phyloP scores from a whole-genome alignment of 2,329 filamentous ascomycete genomes.

The Fusarium sp. region DNA sequence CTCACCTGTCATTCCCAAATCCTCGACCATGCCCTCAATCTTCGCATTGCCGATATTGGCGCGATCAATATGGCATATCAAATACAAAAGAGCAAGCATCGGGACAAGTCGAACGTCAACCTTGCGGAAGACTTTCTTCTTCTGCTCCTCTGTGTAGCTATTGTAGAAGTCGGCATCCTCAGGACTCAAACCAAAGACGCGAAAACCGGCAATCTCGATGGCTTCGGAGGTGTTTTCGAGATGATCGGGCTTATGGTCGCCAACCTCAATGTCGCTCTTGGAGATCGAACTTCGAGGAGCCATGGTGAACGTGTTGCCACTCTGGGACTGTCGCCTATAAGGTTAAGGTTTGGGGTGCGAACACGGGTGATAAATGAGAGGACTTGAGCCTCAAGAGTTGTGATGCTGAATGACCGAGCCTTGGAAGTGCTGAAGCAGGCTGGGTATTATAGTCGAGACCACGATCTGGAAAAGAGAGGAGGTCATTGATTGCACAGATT shows the following conservation, averaged over 20 bases:
- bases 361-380: no score
- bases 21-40: conserved; percentile 53
- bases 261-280: conserved; percentile 34
- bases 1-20: conserved; percentile 60
- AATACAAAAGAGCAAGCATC: conserved; percentile 65
- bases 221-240: conserved; percentile 28
- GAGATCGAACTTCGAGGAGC: conserved; percentile 35
- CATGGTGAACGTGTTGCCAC: conserved; percentile 15
- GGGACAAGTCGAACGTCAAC: conserved; percentile 52
- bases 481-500: neutral
- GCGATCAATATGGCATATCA: conserved; percentile 66
- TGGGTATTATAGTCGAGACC: conserved; percentile 30
- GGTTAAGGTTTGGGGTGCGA: no score
- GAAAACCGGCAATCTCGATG: conserved; percentile 36
- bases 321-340: neutral
- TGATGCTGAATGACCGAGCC: conserved; percentile 1
- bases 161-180: conserved; percentile 41
- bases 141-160: conserved; percentile 35
- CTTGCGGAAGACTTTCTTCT: conserved; percentile 40
- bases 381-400: neutral
- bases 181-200: conserved; percentile 35
- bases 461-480: conserved; percentile 9
- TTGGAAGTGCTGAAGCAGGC: neutral
- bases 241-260: conserved; percentile 28
- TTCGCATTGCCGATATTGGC: conserved; percentile 65